Evolutionary conservation across 768 basidiomycete genomes (phyloP).

Genomic region (Serendipita sp.): DNA sequence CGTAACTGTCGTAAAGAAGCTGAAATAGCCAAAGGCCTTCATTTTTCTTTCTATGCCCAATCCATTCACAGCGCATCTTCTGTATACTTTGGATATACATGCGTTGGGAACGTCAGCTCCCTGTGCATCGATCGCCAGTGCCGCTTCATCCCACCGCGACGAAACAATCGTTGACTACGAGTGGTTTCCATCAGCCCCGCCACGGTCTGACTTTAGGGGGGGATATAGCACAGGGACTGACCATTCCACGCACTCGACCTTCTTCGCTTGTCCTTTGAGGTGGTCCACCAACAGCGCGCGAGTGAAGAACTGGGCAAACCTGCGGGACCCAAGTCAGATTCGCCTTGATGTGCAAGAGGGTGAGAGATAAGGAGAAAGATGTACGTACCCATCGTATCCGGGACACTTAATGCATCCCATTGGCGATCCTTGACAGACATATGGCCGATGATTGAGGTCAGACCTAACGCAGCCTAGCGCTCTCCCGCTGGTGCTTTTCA

Average conservation of each 20-base stretch:
- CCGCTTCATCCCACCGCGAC: too few relatives aligned
- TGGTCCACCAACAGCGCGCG: background rate
- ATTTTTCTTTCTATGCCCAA: too few relatives aligned
- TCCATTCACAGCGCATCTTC: too few relatives aligned
- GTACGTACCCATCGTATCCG: background rate
- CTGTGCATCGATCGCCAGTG: too few relatives aligned
- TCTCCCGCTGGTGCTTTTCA: background rate
- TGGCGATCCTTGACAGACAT: background rate
- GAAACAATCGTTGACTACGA: background rate
- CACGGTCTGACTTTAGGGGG: too few relatives aligned
- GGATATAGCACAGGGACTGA: too few relatives aligned
- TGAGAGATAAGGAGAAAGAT: background rate
- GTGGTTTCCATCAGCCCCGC: too few relatives aligned
- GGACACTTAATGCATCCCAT: background rate
- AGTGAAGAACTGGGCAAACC: background rate
- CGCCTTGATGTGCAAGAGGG: background rate
- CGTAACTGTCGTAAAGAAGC: too few relatives aligned
- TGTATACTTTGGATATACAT: too few relatives aligned
- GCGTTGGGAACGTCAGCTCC: too few relatives aligned
- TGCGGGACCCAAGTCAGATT: background rate
- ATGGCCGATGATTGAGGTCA: background rate
- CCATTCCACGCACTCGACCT: too few relatives aligned
- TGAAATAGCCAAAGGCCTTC: too few relatives aligned
- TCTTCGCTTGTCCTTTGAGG: background rate
- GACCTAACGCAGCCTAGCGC: background rate